These are phyloP conservation scores for Bruguiera gymnorhiza DNA, from an alignment of 345 rosid genomes.

Conservation along the genomic window DNA sequence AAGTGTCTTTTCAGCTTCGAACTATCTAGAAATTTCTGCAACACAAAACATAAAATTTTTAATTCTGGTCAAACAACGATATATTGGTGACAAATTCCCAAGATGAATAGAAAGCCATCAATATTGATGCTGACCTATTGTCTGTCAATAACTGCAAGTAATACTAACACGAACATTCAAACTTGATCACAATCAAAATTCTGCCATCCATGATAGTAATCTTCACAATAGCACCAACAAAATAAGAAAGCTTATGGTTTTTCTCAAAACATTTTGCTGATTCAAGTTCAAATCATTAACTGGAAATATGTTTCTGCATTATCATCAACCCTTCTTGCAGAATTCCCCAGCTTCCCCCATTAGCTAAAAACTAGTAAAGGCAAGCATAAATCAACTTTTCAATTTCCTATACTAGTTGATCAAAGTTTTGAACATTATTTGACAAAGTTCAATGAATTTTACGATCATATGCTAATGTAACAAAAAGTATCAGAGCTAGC, in stretches of 20 bases:
- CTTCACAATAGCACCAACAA: too few species aligned
- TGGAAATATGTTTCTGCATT: too few species aligned
- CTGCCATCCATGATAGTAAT: too few species aligned
- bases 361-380: background rate
- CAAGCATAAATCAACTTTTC: background rate
- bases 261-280: too few species aligned
- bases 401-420: background rate
- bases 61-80: background rate
- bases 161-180: background rate
- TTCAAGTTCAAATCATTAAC: too few species aligned
- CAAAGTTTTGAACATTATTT: background rate
- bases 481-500: background rate
- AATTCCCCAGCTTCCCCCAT: background rate
- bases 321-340: background rate
- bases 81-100: conserved; percentile 2
- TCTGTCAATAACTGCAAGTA: too few species aligned
- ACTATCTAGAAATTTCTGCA: conserved; percentile 98
- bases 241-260: too few species aligned
- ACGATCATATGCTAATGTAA: background rate
- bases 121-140: too few species aligned
- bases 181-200: background rate
- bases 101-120: background rate
- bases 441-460: background rate
- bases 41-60: conserved; percentile 15
- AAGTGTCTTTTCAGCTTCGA: conserved; percentile 93